A percentile compares a stretch with the other conserved stretches of the same genome.
Evolutionary conservation across 371 early-diverging fungal species (phyloP).

Genomic region (Rhizomucor pusillus): DNA sequence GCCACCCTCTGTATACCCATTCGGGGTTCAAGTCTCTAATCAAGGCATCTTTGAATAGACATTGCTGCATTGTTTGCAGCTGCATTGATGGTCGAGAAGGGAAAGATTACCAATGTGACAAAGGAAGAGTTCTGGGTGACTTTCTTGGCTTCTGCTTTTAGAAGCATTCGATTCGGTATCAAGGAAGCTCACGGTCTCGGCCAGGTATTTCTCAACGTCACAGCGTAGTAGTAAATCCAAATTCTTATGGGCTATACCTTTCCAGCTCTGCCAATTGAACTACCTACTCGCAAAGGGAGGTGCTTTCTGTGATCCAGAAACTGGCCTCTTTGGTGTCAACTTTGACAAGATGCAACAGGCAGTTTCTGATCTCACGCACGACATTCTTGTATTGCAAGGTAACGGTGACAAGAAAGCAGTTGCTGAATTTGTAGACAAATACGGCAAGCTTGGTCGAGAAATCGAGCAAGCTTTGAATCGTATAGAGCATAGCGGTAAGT

Average conservation of each 20-base stretch:
- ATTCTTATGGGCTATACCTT: neutral
- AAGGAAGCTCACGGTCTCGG: slow-evolving; percentile 79
- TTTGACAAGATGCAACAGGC: slow-evolving; percentile 65
- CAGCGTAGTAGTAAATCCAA: neutral
- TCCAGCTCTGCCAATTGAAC: slow-evolving; percentile 56
- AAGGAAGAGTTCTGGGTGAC: slow-evolving; percentile 72
- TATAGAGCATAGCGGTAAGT: slow-evolving; percentile 47
- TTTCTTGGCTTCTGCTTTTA: slow-evolving; percentile 78
- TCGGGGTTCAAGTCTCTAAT: no score
- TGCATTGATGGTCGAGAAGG: slow-evolving; percentile 60
- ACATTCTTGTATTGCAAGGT: slow-evolving; percentile 77
- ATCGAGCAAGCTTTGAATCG: slow-evolving; percentile 55
- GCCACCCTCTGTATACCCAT: no score
- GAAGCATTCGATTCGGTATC: slow-evolving; percentile 79
- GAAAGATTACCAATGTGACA: slow-evolving; percentile 59
- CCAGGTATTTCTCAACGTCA: slow-evolving; percentile 49
- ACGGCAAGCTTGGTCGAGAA: slow-evolving; percentile 51
- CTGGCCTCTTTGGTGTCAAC: slow-evolving; percentile 59
- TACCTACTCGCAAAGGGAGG: slow-evolving; percentile 74
- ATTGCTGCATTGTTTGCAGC: slow-evolving; percentile 79
- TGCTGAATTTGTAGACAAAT: slow-evolving; percentile 56
- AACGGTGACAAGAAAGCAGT: slow-evolving; percentile 73
- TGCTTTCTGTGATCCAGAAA: slow-evolving; percentile 46
- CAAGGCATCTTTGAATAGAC: slow-evolving; percentile 48
- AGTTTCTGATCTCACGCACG: slow-evolving; percentile 62